These are phyloP conservation scores for Parsonsia alboflavescens DNA, from an alignment of 257 asterid genomes.

Conservation along the genomic window DNA sequence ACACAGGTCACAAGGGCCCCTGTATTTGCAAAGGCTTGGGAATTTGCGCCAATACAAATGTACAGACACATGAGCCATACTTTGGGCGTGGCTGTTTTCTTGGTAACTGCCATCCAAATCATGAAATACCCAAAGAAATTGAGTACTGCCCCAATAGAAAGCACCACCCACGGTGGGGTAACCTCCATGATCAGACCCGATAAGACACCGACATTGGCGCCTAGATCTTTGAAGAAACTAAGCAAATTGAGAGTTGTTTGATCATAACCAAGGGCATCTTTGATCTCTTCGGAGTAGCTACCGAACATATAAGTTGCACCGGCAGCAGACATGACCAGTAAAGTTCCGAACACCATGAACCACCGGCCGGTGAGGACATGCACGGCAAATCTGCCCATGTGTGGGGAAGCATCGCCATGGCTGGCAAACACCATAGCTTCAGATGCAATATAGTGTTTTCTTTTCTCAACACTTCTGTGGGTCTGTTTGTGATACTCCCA, in stretches of 20 bases:
- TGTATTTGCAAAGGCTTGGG: constrained; percentile 80
- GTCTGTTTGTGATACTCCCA: too few species aligned
- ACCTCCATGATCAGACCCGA: constrained; percentile 75
- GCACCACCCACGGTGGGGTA: constrained; percentile 86
- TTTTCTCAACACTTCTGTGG: too few species aligned
- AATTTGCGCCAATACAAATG: constrained; percentile 75
- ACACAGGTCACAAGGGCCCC: constrained; percentile 81
- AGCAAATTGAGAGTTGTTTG: constrained; percentile 73
- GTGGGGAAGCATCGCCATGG: constrained; percentile 17
- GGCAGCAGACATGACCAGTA: constrained; percentile 62
- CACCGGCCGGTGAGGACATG: constrained; percentile 59
- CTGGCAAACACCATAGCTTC: constrained; percentile 29
- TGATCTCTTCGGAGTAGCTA: constrained; percentile 48
- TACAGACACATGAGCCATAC: constrained; percentile 82
- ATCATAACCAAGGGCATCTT: constrained; percentile 54
- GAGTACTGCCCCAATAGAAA: constrained; percentile 56
- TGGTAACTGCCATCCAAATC: constrained; percentile 77
- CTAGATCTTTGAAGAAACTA: constrained; percentile 74
- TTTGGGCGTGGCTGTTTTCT: constrained; percentile 38
- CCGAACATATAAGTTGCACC: constrained; percentile 91
- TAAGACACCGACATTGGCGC: constrained; percentile 64
- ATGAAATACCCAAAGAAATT: constrained; percentile 78
- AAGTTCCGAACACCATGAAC: constrained; percentile 74
- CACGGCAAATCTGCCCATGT: constrained; percentile 19
- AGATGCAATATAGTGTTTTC: neutral